Conservation (phyloP, 1,139 yeast genomes). For the Tardiomyces blankii region DNA sequence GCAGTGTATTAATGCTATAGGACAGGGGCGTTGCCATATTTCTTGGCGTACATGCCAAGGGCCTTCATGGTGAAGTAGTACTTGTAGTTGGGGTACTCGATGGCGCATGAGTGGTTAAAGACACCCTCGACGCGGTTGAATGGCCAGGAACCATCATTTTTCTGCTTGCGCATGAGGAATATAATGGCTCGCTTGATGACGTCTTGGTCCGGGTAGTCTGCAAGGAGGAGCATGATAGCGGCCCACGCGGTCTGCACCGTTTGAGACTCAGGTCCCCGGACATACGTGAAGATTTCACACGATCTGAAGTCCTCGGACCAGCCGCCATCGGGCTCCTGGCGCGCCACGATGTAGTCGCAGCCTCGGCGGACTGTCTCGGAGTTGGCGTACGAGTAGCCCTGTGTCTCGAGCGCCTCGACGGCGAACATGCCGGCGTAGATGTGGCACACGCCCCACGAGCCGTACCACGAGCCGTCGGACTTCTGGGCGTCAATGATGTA, state of each 20-base stretch:
- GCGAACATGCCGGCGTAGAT: slow-evolving; percentile 99
- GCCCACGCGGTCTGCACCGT: slow-evolving; percentile 96
- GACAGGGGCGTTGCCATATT: slow-evolving; percentile 8
- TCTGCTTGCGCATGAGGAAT: slow-evolving; percentile 58
- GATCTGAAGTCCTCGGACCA: slow-evolving; percentile 74
- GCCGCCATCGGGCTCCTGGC: slow-evolving; percentile 85
- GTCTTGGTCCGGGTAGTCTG: slow-evolving; percentile 60
- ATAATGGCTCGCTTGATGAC: slow-evolving; percentile 55
- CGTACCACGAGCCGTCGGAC: slow-evolving; percentile 93
- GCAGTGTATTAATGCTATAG: too few relatives aligned
- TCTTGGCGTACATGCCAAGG: slow-evolving; percentile 53
- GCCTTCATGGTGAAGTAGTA: slow-evolving; percentile 90
- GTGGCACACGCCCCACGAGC: slow-evolving; percentile 96
- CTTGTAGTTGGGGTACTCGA: slow-evolving; percentile 91
- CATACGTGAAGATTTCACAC: slow-evolving; percentile 75
- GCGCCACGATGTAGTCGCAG: slow-evolving; percentile 69
- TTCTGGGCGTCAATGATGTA: slow-evolving; percentile 62
- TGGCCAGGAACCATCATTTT: slow-evolving; percentile 71
- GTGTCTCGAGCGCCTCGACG: slow-evolving; percentile 72
- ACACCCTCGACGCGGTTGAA: slow-evolving; percentile 90
- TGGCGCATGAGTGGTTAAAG: slow-evolving; percentile 86
- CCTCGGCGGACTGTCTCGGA: slow-evolving; percentile 57
- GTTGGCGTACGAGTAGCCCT: slow-evolving; percentile 52
- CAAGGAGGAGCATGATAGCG: slow-evolving; percentile 66
- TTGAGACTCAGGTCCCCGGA: slow-evolving; percentile 49